A percentile compares a stretch with the other conserved stretches of the same genome.
Evolutionary conservation across 78 protist genomes (phyloP).

Genomic region (Cyanophora paradoxa): DNA sequence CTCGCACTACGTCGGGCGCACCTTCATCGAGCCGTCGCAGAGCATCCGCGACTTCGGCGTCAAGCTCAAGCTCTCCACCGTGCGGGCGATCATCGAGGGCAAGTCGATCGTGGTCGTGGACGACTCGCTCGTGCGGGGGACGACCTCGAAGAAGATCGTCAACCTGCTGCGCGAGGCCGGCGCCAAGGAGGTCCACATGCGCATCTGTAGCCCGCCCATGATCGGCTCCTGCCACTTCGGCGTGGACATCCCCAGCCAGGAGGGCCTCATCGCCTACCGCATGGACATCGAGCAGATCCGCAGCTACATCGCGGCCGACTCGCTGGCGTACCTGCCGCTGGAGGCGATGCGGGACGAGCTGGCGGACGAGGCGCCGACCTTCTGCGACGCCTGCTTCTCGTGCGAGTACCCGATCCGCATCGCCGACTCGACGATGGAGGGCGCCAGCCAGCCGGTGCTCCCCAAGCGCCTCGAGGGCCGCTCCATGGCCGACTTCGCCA

Average conservation of each 20-base stretch:
- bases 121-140: conserved; percentile 21
- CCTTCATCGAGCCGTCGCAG: conserved; percentile 19
- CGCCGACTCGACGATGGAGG: neutral
- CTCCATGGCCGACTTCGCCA: too few relatives aligned
- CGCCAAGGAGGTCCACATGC: conserved; percentile 10
- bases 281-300: neutral
- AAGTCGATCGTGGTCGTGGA: neutral
- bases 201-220: conserved; percentile 3
- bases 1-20: conserved; percentile 4
- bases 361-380: neutral
- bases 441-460: too few relatives aligned
- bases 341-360: conserved; percentile 6
- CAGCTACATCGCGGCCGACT: neutral
- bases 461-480: neutral
- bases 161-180: neutral
- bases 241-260: conserved; percentile 12
- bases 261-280: conserved; percentile 8
- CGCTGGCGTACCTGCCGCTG: conserved; percentile 8
- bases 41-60: conserved; percentile 7
- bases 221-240: conserved; percentile 18
- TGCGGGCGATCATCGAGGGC: conserved; percentile 7
- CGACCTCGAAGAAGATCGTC: neutral
- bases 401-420: conserved; percentile 8
- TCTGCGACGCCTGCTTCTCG: conserved; percentile 22
- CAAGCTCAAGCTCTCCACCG: neutral